Evolutionary conservation across 495 filamentous ascomycete species (phyloP).

Genomic region (Astrothelium subdiscretum): DNA sequence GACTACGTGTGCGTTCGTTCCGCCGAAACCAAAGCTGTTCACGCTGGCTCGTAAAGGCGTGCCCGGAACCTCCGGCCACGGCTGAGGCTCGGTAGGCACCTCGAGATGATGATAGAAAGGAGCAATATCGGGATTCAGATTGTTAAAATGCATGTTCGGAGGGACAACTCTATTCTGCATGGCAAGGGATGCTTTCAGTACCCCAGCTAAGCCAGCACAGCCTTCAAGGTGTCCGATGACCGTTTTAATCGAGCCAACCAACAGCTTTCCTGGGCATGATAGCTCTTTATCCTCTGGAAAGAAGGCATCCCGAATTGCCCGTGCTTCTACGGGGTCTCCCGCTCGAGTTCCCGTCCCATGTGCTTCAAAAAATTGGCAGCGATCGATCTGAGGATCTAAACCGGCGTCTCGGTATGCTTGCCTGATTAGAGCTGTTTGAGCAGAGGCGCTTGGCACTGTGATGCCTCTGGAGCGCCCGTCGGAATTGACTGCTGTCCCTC

Average conservation of each 20-base stretch:
- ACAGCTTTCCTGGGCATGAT: background rate
- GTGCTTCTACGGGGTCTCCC: conserved; percentile 2
- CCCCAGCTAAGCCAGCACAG: conserved; percentile 4
- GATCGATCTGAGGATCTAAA: background rate
- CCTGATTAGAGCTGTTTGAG: background rate
- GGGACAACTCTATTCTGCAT: conserved; percentile 1
- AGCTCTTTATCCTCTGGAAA: no score
- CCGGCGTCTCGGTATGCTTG: background rate
- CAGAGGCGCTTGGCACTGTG: background rate
- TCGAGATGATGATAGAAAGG: background rate
- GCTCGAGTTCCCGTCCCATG: conserved; percentile 6
- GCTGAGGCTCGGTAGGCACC: background rate
- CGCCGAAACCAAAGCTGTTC: conserved; percentile 9
- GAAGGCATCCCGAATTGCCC: conserved; percentile 30
- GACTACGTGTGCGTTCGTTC: conserved; percentile 8
- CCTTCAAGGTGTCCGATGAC: conserved; percentile 6
- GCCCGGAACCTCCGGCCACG: background rate
- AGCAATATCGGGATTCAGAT: background rate
- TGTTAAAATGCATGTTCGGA: conserved; percentile 5
- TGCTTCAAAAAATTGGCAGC: conserved; percentile 4
- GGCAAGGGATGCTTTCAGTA: conserved; percentile 2
- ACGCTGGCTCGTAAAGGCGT: background rate
- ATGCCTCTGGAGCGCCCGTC: background rate
- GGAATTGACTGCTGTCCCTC: background rate
- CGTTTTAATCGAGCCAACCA: conserved; percentile 3